A percentile compares a stretch with the other conserved stretches of the same genome.
phyloP scores from a whole-genome alignment of 2,329 filamentous ascomycete genomes.

The Neofusicoccum cordaticola region DNA sequence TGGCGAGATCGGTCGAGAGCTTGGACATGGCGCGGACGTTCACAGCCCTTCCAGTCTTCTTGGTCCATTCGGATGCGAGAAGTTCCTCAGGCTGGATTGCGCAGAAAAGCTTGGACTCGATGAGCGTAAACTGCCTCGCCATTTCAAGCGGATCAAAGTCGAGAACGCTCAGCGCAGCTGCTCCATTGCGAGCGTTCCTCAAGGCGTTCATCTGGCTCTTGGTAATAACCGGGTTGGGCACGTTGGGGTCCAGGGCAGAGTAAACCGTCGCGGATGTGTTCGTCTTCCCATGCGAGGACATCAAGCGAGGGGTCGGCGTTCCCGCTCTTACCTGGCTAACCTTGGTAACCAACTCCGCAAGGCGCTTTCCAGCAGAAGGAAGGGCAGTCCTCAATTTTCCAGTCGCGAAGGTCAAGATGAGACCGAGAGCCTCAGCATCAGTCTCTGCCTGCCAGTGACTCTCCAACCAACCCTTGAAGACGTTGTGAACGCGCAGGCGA shows the following conservation, averaged over 20 bases:
- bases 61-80: slow-evolving; percentile 89
- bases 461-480: slow-evolving; percentile 96
- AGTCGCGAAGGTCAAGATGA: slow-evolving; percentile 78
- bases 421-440: slow-evolving; percentile 70
- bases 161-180: slow-evolving; percentile 68
- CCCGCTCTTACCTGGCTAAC: slow-evolving; percentile 67
- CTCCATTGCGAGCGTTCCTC: slow-evolving; percentile 70
- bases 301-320: slow-evolving; percentile 74
- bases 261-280: slow-evolving; percentile 71
- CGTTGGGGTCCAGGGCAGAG: slow-evolving; percentile 66
- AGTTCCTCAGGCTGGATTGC: slow-evolving; percentile 90
- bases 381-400: slow-evolving; percentile 66
- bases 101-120: slow-evolving; percentile 88
- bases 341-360: slow-evolving; percentile 75
- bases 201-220: slow-evolving; percentile 75
- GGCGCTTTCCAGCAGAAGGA: slow-evolving; percentile 74
- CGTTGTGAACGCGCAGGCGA: slow-evolving; percentile 87
- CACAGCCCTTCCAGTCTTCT: slow-evolving; percentile 75
- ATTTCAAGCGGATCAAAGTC: slow-evolving; percentile 92
- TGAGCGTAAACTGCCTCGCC: slow-evolving; percentile 87
- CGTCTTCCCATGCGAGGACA: slow-evolving; percentile 85
- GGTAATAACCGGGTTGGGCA: slow-evolving; percentile 67
- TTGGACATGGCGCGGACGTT: slow-evolving; percentile 95
- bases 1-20: slow-evolving; percentile 86
- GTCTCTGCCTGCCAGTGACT: slow-evolving; percentile 86